Evolutionary conservation across 306 rosid genomes (phyloP).

Genomic region (Vachellia pachyceras): DNA sequence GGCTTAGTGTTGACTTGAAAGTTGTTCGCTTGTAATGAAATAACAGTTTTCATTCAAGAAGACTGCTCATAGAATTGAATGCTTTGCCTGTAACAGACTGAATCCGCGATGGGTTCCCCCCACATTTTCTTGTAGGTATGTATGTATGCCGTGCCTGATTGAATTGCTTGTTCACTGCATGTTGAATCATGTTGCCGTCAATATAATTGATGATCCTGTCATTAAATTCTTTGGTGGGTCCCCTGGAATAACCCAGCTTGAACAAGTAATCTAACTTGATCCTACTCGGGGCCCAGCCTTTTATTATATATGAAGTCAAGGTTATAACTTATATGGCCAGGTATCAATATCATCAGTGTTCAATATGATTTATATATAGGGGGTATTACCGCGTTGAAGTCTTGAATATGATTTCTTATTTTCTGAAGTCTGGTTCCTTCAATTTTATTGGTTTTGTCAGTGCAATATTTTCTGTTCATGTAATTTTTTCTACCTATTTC

Average conservation of each 20-base stretch:
- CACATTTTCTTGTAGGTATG: conserved; percentile 22
- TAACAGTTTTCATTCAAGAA: neutral
- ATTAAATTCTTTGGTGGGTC: neutral
- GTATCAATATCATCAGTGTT: neutral
- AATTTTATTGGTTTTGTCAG: too few species aligned
- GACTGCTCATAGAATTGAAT: conserved; percentile 18
- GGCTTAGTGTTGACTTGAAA: conserved; percentile 26
- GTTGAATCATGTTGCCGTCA: conserved; percentile 24
- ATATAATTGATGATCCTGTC: too few species aligned
- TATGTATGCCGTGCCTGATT: neutral
- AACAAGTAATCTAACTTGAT: neutral
- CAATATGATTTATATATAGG: too few species aligned
- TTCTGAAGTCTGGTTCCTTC: too few species aligned
- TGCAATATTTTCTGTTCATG: too few species aligned
- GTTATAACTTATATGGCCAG: neutral
- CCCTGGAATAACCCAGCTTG: neutral
- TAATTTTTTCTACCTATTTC: too few species aligned
- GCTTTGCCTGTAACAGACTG: conserved; percentile 7
- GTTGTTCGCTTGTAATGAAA: conserved; percentile 32
- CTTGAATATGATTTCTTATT: too few species aligned
- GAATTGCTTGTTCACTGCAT: conserved; percentile 15
- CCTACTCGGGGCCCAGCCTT: too few species aligned
- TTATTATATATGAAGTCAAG: too few species aligned
- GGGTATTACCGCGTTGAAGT: too few species aligned
- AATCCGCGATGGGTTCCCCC: neutral